These are phyloP conservation scores for Tolypocladium tundrense DNA, from an alignment of 2,329 filamentous ascomycete genomes.

Conservation along the genomic window DNA sequence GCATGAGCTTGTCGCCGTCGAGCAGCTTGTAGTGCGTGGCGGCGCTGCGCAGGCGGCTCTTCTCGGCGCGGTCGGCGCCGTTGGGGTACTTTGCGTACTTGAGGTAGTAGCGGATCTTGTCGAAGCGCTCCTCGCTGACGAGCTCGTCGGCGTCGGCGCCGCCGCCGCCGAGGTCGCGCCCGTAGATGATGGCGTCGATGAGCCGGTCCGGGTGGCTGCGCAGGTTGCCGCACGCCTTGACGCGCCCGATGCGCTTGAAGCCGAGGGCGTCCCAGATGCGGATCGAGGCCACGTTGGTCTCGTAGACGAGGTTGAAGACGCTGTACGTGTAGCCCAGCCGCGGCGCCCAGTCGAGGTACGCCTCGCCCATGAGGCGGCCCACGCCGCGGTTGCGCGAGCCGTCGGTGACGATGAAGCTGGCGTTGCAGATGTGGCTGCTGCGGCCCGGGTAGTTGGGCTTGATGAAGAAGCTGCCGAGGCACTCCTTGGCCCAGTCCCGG, in stretches of 20 bases:
- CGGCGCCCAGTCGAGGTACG: slow-evolving; percentile 68
- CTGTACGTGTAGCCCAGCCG: slow-evolving; percentile 82
- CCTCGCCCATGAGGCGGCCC: slow-evolving; percentile 65
- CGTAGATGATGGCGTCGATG: slow-evolving; percentile 71
- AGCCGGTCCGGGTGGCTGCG: slow-evolving; percentile 58
- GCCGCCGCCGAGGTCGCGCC: slow-evolving; percentile 60
- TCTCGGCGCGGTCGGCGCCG: slow-evolving; percentile 88
- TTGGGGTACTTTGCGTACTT: slow-evolving; percentile 89
- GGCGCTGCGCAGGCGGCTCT: slow-evolving; percentile 84
- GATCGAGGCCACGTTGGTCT: slow-evolving; percentile 83
- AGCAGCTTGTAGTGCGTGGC: slow-evolving; percentile 89
- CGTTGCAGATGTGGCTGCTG: slow-evolving; percentile 87
- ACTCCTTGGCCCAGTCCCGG: slow-evolving; percentile 69
- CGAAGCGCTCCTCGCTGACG: slow-evolving; percentile 91
- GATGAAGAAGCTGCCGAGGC: slow-evolving; percentile 86
- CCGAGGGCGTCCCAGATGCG: slow-evolving; percentile 87
- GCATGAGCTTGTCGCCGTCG: slow-evolving; percentile 73
- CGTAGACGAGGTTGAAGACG: slow-evolving; percentile 90
- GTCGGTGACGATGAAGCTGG: slow-evolving; percentile 65
- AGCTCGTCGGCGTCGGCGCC: slow-evolving; percentile 61
- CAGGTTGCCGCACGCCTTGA: slow-evolving; percentile 61
- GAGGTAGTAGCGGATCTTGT: slow-evolving; percentile 96
- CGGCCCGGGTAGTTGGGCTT: slow-evolving; percentile 89
- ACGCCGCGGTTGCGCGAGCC: slow-evolving; percentile 64
- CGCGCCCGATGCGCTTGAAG: slow-evolving; percentile 83